Evolutionary conservation across 306 rosid species (phyloP).

Genomic region (Fragaria ananassa): DNA sequence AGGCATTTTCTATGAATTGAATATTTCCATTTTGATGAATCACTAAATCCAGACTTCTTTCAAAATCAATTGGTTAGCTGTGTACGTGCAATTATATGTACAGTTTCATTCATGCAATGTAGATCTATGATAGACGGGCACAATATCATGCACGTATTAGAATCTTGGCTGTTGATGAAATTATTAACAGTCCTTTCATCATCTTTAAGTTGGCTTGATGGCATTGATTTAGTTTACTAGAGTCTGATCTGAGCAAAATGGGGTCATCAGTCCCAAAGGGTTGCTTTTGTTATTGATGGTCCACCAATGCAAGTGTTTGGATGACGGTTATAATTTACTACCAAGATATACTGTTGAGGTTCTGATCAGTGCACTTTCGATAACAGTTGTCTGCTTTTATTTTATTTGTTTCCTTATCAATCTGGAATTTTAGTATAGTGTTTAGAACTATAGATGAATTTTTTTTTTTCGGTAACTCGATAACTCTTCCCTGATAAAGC

Average conservation of each 20-base stretch:
- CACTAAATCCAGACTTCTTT: too few species aligned
- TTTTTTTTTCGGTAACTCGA: background rate
- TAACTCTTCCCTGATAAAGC: background rate
- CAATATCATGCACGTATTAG: background rate
- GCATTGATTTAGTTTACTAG: background rate
- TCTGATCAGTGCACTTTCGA: background rate
- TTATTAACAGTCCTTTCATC: background rate
- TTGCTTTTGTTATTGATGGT: background rate
- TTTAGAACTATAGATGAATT: background rate
- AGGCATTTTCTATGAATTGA: background rate
- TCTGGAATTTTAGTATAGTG: background rate
- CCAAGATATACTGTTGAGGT: background rate
- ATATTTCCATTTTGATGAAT: background rate
- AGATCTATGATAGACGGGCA: background rate
- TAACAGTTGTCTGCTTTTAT: background rate
- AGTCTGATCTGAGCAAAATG: background rate
- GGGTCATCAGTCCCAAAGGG: background rate
- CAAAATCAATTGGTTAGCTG: background rate
- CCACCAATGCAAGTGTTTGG: background rate
- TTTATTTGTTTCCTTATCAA: background rate
- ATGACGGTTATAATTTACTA: background rate
- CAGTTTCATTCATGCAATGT: background rate
- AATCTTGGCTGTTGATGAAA: background rate
- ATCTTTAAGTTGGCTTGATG: background rate
- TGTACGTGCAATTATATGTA: background rate